Evolutionary conservation across 2,329 filamentous ascomycete species (phyloP).

Genomic region (Lasiodiplodia theobromae): DNA sequence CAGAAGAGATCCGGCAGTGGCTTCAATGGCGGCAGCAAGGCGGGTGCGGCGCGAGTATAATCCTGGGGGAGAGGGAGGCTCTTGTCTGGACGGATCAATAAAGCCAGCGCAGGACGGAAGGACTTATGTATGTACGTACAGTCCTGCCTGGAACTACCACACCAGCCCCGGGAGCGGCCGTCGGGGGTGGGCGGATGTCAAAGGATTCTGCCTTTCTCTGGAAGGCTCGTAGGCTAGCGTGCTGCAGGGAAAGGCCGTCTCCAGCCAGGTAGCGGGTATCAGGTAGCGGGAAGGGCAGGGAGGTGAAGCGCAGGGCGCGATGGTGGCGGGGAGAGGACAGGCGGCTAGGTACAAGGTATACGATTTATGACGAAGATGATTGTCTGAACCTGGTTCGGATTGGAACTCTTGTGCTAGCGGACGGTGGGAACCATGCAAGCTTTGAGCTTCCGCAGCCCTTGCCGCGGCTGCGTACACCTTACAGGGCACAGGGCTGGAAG

Average conservation of each 20-base stretch:
- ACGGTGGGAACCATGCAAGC: slow-evolving; percentile 28
- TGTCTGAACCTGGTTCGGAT: slow-evolving; percentile 15
- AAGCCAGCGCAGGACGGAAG: slow-evolving; percentile 21
- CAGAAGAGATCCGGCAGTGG: not conserved
- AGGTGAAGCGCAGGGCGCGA: slow-evolving; percentile 20
- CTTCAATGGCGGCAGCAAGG: not conserved
- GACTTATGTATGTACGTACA: slow-evolving; percentile 26
- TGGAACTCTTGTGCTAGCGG: slow-evolving; percentile 23
- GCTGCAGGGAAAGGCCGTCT: slow-evolving; percentile 14
- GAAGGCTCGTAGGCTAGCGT: slow-evolving; percentile 8
- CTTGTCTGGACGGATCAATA: slow-evolving; percentile 24
- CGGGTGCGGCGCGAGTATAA: slow-evolving; percentile 4
- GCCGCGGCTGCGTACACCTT: slow-evolving; percentile 28
- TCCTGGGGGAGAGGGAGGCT: not conserved
- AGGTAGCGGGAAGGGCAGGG: slow-evolving; percentile 14
- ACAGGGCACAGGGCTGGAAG: slow-evolving; percentile 28
- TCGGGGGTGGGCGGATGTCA: slow-evolving; percentile 13
- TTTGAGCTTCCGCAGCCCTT: slow-evolving; percentile 29
- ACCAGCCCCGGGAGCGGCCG: slow-evolving; percentile 4
- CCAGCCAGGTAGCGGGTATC: slow-evolving; percentile 24
- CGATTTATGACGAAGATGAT: slow-evolving; percentile 24
- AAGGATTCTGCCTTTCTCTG: slow-evolving; percentile 14
- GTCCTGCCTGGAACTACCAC: slow-evolving; percentile 2
- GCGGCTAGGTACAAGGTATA: slow-evolving; percentile 12
- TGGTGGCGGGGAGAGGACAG: slow-evolving; percentile 2